Percentiles rank a stretch among this genome's conserved stretches.
Evolutionary conservation across 805 yeast species (phyloP).

Genomic region (Ogataea dorogensis): DNA sequence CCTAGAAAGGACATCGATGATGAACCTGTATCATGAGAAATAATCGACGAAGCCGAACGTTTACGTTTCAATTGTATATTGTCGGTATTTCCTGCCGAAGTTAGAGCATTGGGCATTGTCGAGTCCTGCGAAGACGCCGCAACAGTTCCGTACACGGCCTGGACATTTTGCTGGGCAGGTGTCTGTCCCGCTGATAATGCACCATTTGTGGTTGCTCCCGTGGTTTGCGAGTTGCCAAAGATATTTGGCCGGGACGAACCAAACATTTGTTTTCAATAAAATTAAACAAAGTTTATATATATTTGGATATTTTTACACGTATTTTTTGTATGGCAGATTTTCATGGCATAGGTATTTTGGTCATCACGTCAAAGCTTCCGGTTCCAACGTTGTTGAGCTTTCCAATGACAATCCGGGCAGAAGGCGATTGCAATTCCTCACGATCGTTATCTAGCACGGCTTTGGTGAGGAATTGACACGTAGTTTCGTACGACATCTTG

Average conservation of each 20-base stretch:
- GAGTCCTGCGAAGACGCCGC: conserved; percentile 11
- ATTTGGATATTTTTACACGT: conserved; percentile 12
- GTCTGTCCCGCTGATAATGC: conserved; percentile 12
- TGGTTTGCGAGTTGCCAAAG: conserved; percentile 30
- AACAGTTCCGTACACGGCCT: too few species aligned
- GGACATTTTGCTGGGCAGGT: too few species aligned
- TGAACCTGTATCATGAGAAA: conserved; percentile 14
- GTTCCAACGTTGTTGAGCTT: conserved; percentile 91
- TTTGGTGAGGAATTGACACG: conserved; percentile 94
- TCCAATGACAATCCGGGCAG: conserved; percentile 92
- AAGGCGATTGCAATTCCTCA: conserved; percentile 87
- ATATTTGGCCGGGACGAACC: conserved; percentile 25
- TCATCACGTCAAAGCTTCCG: conserved; percentile 84
- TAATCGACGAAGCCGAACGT: conserved; percentile 21
- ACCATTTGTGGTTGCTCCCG: conserved; percentile 21
- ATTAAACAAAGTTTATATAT: too few species aligned
- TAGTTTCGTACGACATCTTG: conserved; percentile 99
- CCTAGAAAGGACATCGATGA: conserved; percentile 17
- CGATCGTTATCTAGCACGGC: conserved; percentile 91
- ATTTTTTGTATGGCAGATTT: conserved; percentile 7
- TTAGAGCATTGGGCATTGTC: conserved; percentile 34
- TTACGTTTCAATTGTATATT: conserved; percentile 23
- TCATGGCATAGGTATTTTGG: conserved; percentile 40
- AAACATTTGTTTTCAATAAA: conserved; percentile 28
- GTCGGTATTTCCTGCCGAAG: conserved; percentile 17